Percentiles rank a stretch among this genome's conserved stretches.
phyloP scores from a whole-genome alignment of 129 eudicot species.

The Chrysanthemum lavandulifolium region DNA sequence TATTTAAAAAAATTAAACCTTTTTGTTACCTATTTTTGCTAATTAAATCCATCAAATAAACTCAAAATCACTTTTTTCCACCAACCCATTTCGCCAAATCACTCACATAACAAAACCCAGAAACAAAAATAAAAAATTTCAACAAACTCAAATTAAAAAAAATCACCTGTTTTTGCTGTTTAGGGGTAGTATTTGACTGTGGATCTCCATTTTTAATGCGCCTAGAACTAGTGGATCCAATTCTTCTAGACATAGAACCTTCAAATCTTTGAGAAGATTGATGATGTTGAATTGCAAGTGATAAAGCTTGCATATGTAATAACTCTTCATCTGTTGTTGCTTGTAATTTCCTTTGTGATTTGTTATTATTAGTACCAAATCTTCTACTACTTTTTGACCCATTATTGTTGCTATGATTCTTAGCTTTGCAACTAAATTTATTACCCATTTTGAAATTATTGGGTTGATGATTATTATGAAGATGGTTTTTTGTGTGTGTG shows the following conservation, averaged over 20 bases:
- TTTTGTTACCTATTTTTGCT: no score
- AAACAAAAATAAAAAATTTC: not conserved
- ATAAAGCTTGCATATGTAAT: constrained; percentile 78
- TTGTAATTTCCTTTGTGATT: constrained; percentile 62
- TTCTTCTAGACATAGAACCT: constrained; percentile 87
- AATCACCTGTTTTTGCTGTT: constrained; percentile 51
- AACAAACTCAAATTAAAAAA: not conserved
- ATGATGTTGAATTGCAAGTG: constrained; percentile 96
- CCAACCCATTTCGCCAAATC: constrained; percentile 16
- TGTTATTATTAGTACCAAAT: constrained; percentile 29
- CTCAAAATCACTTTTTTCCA: not conserved
- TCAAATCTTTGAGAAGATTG: constrained; percentile 91
- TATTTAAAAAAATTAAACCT: not conserved
- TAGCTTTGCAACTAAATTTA: constrained; percentile 69
- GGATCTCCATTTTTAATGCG: constrained; percentile 59
- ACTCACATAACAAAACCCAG: constrained; percentile 19
- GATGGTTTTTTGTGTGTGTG: not conserved
- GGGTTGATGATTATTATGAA: no score
- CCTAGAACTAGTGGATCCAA: constrained; percentile 85
- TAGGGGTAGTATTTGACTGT: constrained; percentile 33
- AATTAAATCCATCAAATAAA: no score
- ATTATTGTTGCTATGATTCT: constrained; percentile 31
- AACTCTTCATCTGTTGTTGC: constrained; percentile 63
- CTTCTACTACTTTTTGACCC: constrained; percentile 74
- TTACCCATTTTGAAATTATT: constrained; percentile 62